Base-by-base conservation (phyloP, 2,329 filamentous ascomycete genomes). In the Aspergillus arachidicola region DNA sequence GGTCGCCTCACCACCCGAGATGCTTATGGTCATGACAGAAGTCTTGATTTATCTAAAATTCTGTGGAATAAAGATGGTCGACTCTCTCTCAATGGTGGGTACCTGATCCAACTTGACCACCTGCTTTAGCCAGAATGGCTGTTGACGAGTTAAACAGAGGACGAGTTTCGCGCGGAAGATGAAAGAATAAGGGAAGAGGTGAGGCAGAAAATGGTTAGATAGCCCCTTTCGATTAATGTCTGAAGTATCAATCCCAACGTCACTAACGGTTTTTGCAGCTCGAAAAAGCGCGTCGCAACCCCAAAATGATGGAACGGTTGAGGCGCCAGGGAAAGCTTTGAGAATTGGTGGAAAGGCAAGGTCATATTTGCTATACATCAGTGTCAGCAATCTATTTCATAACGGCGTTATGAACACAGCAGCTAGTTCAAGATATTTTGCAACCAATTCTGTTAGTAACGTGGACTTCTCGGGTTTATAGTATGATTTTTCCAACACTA, bases 361-460 rank as follows among this genome's bases (percentile, higher is more conserved):
- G 16, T n/a, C 19, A 4, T 19, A 4, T 41, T 6, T 10, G 19
- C 38, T 41, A n/a, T n/a, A 9, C 3, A 19, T 41, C 6, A 3
- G 6, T 9, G 6, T n/a, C 38, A 10, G 38, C 14, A 1, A 41
- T 41, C 38, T 19, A n/a, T 9, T 41, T n/a, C 6, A n/a, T 41
- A 19, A n/a, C 16, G 38, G 6, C 9, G 38, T 19, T 41, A 19
- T 41, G 38, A 7, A 41, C 7, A 38, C 5, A 6, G 34, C 6
- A 6, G 34, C 14, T 38, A 14, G 14, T 6, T 6, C 12, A 10
- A 10, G 38, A 41, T 2, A 9, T 9, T n/a, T n/a, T 0, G 0
- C 12, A 19, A 7, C 9, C 16, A n/a, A 4, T n/a, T n/a, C 14
- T 41, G 4, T n/a, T 5, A 41, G 38, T 10, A 9, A 1, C 19